Conservation (phyloP, 2,329 filamentous ascomycete genomes). For the Epichloe brachyelytri region DNA sequence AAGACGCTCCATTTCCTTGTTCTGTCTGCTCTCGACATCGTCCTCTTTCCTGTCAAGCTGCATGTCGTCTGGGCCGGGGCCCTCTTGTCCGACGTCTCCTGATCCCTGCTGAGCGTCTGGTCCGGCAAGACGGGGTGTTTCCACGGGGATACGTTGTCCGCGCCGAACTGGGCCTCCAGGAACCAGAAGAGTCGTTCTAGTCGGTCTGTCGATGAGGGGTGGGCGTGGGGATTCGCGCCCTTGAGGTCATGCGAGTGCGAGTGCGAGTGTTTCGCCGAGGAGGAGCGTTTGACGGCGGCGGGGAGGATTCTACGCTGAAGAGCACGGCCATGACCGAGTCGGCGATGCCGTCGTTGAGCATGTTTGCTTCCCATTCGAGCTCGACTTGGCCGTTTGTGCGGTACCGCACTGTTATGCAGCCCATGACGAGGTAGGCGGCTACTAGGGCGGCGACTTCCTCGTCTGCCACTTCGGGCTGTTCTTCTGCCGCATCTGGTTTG, state of each 20-base stretch:
- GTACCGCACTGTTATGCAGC: conserved; percentile 74
- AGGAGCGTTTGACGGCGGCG: conserved; percentile 70
- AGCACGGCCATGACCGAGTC: conserved; percentile 91
- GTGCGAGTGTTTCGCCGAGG: conserved; percentile 18
- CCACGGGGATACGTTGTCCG: conserved; percentile 68
- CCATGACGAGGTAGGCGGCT: conserved; percentile 66
- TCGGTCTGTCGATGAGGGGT: conserved; percentile 59
- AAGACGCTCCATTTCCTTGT: conserved; percentile 62
- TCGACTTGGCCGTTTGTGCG: conserved; percentile 67
- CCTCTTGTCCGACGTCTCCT: not conserved
- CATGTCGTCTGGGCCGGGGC: conserved; percentile 2
- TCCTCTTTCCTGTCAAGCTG: conserved; percentile 20
- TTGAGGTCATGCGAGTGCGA: conserved; percentile 26
- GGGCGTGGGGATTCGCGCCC: conserved; percentile 56
- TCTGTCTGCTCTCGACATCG: conserved; percentile 38
- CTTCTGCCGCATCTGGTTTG: conserved; percentile 10
- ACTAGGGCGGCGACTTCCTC: conserved; percentile 47
- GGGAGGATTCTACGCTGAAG: conserved; percentile 83
- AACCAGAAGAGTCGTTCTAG: conserved; percentile 86
- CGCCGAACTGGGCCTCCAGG: conserved; percentile 90
- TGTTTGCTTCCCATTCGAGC: conserved; percentile 94
- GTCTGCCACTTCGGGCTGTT: conserved; percentile 42
- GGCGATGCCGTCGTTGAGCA: conserved; percentile 96
- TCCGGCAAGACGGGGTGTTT: conserved; percentile 29
- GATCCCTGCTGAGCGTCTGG: not conserved